Base-by-base conservation (phyloP, 495 filamentous ascomycete genomes). In the Podospora sp. region DNA sequence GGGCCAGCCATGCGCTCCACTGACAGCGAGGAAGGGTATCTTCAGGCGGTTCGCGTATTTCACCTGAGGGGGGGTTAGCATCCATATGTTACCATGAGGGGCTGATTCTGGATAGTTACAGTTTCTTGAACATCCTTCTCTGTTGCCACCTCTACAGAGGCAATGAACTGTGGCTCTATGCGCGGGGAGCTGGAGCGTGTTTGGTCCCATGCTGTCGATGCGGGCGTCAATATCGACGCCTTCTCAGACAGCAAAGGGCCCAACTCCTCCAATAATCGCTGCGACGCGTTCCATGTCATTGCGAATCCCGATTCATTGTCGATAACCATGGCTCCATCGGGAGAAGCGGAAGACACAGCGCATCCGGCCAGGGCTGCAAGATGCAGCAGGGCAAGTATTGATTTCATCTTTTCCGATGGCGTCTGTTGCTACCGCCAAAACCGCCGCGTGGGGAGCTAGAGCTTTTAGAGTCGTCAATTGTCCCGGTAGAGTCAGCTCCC, bases 31-130 rank as follows among this genome's bases (percentile, higher is more conserved):
- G 16, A 64, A 64, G 14, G 46, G 62, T 14, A 40, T 11, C 20
- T n/a, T 24, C 21, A 55, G 51, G 11, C 29, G 62, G 52, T 64
- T 64, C 18, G 62, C 46, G 52, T 64, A 64, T 36, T 55, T 49
- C 8, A 62, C 40, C 60, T 62, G 21, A 20, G 21, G 21, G 4
- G 12, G 18, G 12, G 33, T 50, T 2, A 40, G 16, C 26, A 49
- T 14, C 60, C 2, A 25, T 14, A 6, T 16, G 16, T 22, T 33
- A n/a, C n/a, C n/a, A n/a, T n/a, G 21, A 6, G 6, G 16, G 14
- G 33, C 35, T 11, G 22, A 26, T 11, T 46, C 35, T n/a, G 12
- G 16, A 5, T 24, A 1, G 29, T 64, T 29, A 56, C 62, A 16
- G 21, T 40, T 24, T 53, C 50, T 55, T 64, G 46, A 35, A 64